A percentile compares a stretch with the other conserved stretches of the same genome.
Evolutionary conservation across 1,284 basidiomycete species (phyloP).

Genomic region (Rhodotorula sp.): DNA sequence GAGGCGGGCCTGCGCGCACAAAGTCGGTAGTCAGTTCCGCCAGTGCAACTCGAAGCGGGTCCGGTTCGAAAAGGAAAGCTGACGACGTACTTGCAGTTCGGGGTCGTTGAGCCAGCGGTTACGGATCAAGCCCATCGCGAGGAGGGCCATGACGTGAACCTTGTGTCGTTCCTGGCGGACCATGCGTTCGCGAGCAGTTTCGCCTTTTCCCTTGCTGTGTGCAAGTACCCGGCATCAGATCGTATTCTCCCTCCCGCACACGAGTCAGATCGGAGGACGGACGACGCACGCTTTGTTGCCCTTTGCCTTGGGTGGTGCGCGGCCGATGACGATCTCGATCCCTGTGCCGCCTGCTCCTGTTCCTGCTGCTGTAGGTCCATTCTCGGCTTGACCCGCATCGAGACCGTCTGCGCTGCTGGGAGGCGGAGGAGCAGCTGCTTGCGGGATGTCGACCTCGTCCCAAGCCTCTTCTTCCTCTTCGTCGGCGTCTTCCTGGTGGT

Average conservation of each 20-base stretch:
- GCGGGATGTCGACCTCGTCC: conserved; percentile 60
- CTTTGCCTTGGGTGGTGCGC: conserved; percentile 16
- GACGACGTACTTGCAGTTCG: conserved; percentile 65
- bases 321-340: conserved; percentile 39
- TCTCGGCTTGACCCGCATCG: conserved; percentile 7
- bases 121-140: conserved; percentile 70
- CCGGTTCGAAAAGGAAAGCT: not conserved
- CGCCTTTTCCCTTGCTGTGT: conserved; percentile 7
- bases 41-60: not conserved
- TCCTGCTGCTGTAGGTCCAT: conserved; percentile 8
- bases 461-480: conserved; percentile 59
- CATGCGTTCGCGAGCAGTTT: conserved; percentile 60
- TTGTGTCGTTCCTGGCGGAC: conserved; percentile 78
- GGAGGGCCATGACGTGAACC: conserved; percentile 73
- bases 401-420: not conserved
- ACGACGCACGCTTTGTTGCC: conserved; percentile 44
- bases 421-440: not conserved
- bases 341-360: conserved; percentile 36
- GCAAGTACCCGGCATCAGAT: no score
- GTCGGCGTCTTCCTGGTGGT: conserved; percentile 8
- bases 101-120: conserved; percentile 83
- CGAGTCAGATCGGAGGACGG: conserved; percentile 2
- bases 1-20: conserved; percentile 56
- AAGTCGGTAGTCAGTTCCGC: not conserved
- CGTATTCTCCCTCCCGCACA: not conserved